Conservation (phyloP, 306 rosid genomes). For the Dalbergia oliveri region DNA sequence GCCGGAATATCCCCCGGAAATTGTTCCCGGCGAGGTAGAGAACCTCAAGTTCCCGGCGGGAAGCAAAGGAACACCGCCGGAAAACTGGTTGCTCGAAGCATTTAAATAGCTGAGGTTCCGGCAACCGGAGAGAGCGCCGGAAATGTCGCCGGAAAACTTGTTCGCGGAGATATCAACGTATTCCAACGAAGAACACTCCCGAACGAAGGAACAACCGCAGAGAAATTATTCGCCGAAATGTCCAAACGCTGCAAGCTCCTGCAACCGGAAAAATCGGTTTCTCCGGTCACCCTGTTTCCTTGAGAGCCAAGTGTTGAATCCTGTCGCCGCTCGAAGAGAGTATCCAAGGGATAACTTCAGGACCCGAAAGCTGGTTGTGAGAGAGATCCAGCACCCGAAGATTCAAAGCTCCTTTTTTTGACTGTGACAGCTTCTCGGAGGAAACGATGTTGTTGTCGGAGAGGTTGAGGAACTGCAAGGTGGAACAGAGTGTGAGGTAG, state of each 20-base stretch:
- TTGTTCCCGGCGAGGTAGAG: constrained; percentile 61
- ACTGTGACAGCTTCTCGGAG: neutral
- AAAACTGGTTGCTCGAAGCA: constrained; percentile 67
- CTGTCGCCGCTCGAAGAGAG: constrained; percentile 51
- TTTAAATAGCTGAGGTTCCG: constrained; percentile 59
- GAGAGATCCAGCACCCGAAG: neutral
- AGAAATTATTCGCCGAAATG: constrained; percentile 76
- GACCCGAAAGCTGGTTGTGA: constrained; percentile 6
- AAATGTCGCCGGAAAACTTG: constrained; percentile 71
- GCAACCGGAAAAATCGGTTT: constrained; percentile 57
- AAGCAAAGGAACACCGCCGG: constrained; percentile 69
- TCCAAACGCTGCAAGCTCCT: constrained; percentile 56
- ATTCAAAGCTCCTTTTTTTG: neutral
- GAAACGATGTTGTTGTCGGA: neutral
- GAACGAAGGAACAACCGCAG: constrained; percentile 60
- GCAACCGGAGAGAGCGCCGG: constrained; percentile 56
- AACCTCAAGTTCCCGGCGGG: constrained; percentile 55
- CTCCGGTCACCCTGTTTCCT: constrained; percentile 72
- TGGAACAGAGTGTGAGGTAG: neutral
- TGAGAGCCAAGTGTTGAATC: constrained; percentile 53
- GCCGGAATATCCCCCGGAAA: constrained; percentile 63
- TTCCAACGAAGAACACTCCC: constrained; percentile 69
- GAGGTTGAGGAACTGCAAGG: neutral
- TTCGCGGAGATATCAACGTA: constrained; percentile 82
- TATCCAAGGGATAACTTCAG: constrained; percentile 63